These are phyloP conservation scores for Kurtzmaniella natalensis DNA, from an alignment of 1,139 yeast genomes.

Conservation along the genomic window DNA sequence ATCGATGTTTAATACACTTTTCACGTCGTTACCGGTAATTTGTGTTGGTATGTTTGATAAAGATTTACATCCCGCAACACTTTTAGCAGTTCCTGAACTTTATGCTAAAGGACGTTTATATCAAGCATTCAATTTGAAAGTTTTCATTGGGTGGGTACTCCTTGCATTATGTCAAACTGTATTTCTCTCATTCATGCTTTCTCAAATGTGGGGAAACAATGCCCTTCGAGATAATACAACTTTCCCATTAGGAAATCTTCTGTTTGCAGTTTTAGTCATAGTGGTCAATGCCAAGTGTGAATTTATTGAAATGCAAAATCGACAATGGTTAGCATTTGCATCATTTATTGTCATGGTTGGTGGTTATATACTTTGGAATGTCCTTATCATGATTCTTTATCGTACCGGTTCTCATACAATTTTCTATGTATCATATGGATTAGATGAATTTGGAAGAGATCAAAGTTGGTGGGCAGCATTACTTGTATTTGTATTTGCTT, in stretches of 20 bases:
- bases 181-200: conserved; percentile 62
- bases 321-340: conserved; percentile 68
- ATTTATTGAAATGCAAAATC: conserved; percentile 77
- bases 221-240: conserved; percentile 69
- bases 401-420: conserved; percentile 54
- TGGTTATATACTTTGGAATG: conserved; percentile 88
- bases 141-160: conserved; percentile 76
- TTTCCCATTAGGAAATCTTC: conserved; percentile 75
- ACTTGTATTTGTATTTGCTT: conserved; percentile 50
- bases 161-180: conserved; percentile 74
- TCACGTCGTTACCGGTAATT: conserved; percentile 87
- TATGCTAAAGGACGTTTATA: conserved; percentile 75
- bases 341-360: conserved; percentile 71
- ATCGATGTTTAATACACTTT: conserved; percentile 93
- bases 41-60: conserved; percentile 95
- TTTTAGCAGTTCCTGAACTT: conserved; percentile 87
- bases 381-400: conserved; percentile 68
- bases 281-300: conserved; percentile 77
- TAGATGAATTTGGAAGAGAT: conserved; percentile 74
- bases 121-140: conserved; percentile 64
- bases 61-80: conserved; percentile 83
- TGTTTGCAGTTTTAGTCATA: conserved; percentile 67
- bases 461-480: conserved; percentile 82
- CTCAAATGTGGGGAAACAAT: conserved; percentile 63
- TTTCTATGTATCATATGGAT: conserved; percentile 69